Percentiles rank a stretch among this genome's conserved stretches.
Evolutionary conservation across 768 basidiomycete genomes (phyloP).

Genomic region (Mycena capillaripes): DNA sequence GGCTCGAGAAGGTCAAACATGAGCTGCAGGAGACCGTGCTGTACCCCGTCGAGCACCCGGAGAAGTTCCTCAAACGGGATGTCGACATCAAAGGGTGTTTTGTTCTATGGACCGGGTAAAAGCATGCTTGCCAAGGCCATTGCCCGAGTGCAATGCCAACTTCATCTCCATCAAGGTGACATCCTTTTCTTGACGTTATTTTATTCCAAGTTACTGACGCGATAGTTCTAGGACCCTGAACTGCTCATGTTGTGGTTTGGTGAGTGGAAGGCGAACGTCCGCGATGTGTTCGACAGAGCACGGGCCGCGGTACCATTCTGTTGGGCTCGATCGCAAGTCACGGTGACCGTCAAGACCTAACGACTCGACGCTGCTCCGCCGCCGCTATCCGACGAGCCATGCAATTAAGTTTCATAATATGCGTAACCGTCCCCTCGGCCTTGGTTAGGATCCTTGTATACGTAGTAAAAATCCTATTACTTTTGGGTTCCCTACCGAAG

Average conservation of each 20-base stretch:
- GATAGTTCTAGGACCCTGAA: constrained; percentile 82
- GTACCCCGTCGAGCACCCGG: constrained; percentile 99
- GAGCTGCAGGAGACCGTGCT: constrained; percentile 99
- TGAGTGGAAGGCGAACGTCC: constrained; percentile 99
- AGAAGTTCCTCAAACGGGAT: constrained; percentile 99
- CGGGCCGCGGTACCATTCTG: constrained; percentile 99
- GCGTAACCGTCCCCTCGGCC: too few relatives aligned
- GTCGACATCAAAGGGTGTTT: constrained; percentile 99
- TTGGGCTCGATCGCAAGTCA: constrained; percentile 91
- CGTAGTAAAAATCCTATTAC: too few relatives aligned
- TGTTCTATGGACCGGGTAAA: constrained; percentile 99
- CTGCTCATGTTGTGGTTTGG: constrained; percentile 99
- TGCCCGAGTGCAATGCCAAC: constrained; percentile 99
- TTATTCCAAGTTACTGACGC: constrained; percentile 26
- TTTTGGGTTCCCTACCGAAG: too few relatives aligned
- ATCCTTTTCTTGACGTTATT: not conserved
- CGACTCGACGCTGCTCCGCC: too few relatives aligned
- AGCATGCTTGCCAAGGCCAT: constrained; percentile 98
- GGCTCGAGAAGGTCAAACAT: constrained; percentile 99
- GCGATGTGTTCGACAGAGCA: constrained; percentile 99
- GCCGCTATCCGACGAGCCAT: too few relatives aligned
- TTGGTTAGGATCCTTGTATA: too few relatives aligned
- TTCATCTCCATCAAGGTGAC: constrained; percentile 97
- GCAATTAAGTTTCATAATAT: too few relatives aligned
- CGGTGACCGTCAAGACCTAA: too few relatives aligned